These are phyloP conservation scores for Globisporangium middletonii DNA, from an alignment of 352 stramenopile species.

Conservation along the genomic window DNA sequence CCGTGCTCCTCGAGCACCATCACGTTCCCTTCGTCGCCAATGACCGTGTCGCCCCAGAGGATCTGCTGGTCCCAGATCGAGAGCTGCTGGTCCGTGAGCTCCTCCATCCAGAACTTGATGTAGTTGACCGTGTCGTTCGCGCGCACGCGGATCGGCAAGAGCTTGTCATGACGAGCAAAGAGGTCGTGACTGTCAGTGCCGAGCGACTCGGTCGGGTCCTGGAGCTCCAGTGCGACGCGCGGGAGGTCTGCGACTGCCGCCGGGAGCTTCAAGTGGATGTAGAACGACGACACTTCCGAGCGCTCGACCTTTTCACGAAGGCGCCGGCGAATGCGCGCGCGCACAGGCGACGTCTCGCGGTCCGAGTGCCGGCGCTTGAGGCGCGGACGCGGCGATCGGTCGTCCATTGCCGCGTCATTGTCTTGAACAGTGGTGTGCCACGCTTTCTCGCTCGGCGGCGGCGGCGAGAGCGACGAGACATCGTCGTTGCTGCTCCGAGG, in stretches of 20 bases:
- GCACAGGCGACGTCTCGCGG: conserved; percentile 44
- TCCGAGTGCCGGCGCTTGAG: conserved; percentile 29
- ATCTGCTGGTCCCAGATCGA: conserved; percentile 81
- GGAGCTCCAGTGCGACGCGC: conserved; percentile 61
- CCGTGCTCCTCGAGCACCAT: conserved; percentile 73
- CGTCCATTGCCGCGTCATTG: conserved; percentile 13
- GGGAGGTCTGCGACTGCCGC: conserved; percentile 54
- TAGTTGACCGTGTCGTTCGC: conserved; percentile 71
- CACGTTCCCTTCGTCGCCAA: conserved; percentile 65
- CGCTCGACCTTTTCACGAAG: conserved; percentile 49
- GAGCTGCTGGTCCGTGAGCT: conserved; percentile 69
- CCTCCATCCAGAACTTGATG: conserved; percentile 82
- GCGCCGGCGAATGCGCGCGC: conserved; percentile 46
- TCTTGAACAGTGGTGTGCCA: conserved; percentile 16
- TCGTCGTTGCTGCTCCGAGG: conserved; percentile 7
- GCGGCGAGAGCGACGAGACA: conserved; percentile 55
- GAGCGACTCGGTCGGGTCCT: conserved; percentile 34
- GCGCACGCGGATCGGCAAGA: conserved; percentile 59
- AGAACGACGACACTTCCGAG: conserved; percentile 43
- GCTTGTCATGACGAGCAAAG: conserved; percentile 2
- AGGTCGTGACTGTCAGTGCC: conserved; percentile 8
- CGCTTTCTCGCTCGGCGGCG: conserved; percentile 49
- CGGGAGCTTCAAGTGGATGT: conserved; percentile 60
- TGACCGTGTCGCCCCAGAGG: conserved; percentile 69
- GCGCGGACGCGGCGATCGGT: conserved; percentile 18